These are phyloP conservation scores for Naumovozyma baii DNA, from an alignment of 805 yeast species.

Conservation along the genomic window DNA sequence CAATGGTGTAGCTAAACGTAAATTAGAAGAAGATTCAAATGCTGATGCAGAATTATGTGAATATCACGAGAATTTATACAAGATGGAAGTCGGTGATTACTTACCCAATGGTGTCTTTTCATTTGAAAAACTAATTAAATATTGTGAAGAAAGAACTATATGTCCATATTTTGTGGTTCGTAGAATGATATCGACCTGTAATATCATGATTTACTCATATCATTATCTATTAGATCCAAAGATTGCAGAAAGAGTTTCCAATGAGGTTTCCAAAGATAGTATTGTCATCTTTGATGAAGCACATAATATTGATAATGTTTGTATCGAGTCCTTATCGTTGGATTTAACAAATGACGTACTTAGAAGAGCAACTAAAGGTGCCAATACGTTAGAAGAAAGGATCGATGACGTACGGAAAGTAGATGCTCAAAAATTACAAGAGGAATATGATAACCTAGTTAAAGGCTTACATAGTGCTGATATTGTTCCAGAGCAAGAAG, in stretches of 20 bases:
- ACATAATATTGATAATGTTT: slow-evolving; percentile 96
- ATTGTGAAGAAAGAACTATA: slow-evolving; percentile 68
- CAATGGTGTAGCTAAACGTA: slow-evolving; percentile 73
- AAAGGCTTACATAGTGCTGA: slow-evolving; percentile 83
- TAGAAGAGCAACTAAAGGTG: slow-evolving; percentile 81
- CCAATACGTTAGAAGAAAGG: slow-evolving; percentile 62
- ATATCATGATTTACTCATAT: slow-evolving; percentile 89
- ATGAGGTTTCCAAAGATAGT: slow-evolving; percentile 82
- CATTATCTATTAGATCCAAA: slow-evolving; percentile 95
- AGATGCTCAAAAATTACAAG: slow-evolving; percentile 75
- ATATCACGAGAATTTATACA: slow-evolving; percentile 83
- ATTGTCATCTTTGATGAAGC: slow-evolving; percentile 97
- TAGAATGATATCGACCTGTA: slow-evolving; percentile 93
- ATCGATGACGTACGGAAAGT: slow-evolving; percentile 77
- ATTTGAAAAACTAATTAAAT: slow-evolving; percentile 69
- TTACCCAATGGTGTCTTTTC: slow-evolving; percentile 93
- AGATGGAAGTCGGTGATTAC: slow-evolving; percentile 76
- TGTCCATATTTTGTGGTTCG: slow-evolving; percentile 98
- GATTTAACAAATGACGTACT: slow-evolving; percentile 87
- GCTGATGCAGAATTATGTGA: slow-evolving; percentile 61
- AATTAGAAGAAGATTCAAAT: slow-evolving; percentile 49
- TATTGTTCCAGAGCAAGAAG: slow-evolving; percentile 43
- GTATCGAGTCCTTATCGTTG: slow-evolving; percentile 87
- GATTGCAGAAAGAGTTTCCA: slow-evolving; percentile 90
- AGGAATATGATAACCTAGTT: slow-evolving; percentile 85